A percentile compares a stretch with the other conserved stretches of the same genome.
Conservation (phyloP, 768 basidiomycete species). For the Calocera cornea region DNA sequence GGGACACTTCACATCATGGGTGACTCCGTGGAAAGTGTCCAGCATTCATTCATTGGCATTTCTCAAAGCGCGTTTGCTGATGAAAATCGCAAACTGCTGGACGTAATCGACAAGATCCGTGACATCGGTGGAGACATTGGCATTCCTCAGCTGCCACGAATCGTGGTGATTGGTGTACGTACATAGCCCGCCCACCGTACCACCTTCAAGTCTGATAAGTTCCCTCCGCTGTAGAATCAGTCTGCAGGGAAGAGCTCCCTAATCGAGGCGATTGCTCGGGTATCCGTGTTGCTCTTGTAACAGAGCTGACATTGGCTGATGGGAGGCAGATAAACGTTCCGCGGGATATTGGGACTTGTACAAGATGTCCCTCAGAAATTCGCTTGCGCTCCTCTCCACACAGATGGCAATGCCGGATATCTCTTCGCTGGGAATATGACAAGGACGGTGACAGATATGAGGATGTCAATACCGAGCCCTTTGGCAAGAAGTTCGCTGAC, state of each 20-base stretch:
- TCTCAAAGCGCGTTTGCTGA: not conserved
- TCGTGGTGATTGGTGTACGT: slow-evolving; percentile 50
- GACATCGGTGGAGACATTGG: not conserved
- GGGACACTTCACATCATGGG: not conserved
- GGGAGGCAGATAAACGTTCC: slow-evolving; percentile 47
- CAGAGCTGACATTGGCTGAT: not conserved
- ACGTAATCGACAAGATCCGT: not conserved
- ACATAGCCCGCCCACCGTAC: not conserved
- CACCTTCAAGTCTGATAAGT: not conserved
- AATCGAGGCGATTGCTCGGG: slow-evolving; percentile 53
- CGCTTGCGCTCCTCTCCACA: slow-evolving; percentile 31
- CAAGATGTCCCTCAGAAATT: slow-evolving; percentile 54
- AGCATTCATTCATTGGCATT: not conserved
- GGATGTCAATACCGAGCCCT: not conserved
- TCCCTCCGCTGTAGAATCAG: slow-evolving; percentile 28
- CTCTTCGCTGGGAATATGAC: slow-evolving; percentile 35
- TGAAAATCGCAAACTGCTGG: not conserved
- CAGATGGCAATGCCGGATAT: slow-evolving; percentile 40
- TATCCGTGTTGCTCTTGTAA: slow-evolving; percentile 24
- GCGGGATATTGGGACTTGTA: slow-evolving; percentile 62
- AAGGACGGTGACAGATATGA: not conserved
- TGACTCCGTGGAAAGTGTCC: not conserved
- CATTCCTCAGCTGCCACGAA: slow-evolving; percentile 41
- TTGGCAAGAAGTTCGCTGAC: slow-evolving; percentile 26
- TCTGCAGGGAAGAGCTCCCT: slow-evolving; percentile 66